Base-by-base conservation (phyloP, 805 yeast species). In the Sungouiella thailandica region DNA sequence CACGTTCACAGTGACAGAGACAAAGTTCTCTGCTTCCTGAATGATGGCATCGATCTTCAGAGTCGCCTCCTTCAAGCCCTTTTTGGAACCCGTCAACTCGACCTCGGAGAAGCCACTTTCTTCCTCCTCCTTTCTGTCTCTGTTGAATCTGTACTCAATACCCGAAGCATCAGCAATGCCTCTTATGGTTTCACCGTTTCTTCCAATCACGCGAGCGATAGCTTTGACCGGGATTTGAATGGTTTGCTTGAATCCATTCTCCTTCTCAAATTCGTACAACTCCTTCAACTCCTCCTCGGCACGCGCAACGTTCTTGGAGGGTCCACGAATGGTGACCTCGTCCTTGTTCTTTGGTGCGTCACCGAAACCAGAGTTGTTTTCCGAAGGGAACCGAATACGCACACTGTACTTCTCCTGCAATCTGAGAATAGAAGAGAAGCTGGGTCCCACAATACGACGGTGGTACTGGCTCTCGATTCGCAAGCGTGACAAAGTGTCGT, bases 141-240 rank as follows among this genome's bases (percentile, higher is more conserved):
- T 63, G 39, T 55, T 53, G 44, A 68, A 64, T 32, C 58, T 53
- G 56, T 76, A 68, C 44, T 79, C 80, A 32, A 79, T 76, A 29
- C 81, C 84, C 24, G 78, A 63, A 25, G 72, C 76, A 32, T 81
- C 88, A 41, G 85, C 76, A 37, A 94, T 80, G 52, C 83, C 85
- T 42, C 80, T 83, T 51, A 93, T 82, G 32, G 72, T 74, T 41
- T 85, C 90, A 55, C 97, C 97, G 40, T 72, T 70, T 52, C 83
- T 87, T 50, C 98, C 98, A 55, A 93, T 88, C 38, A 93, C 79
- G 53, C 87, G 73, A 14, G 96, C 73, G 39, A 90, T 73, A n/a
- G 87, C 80, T 40, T 72, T 75, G 27, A 70, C 56, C 24, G 96
- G 94, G 32, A 93, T 80, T 29, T 63, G 55, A 25, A 90, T 56